Evolutionary conservation across 371 early-diverging fungal species (phyloP), one percentile per base, ranked within the genome.

Genomic region (Blastocladiella emersonii): DNA sequence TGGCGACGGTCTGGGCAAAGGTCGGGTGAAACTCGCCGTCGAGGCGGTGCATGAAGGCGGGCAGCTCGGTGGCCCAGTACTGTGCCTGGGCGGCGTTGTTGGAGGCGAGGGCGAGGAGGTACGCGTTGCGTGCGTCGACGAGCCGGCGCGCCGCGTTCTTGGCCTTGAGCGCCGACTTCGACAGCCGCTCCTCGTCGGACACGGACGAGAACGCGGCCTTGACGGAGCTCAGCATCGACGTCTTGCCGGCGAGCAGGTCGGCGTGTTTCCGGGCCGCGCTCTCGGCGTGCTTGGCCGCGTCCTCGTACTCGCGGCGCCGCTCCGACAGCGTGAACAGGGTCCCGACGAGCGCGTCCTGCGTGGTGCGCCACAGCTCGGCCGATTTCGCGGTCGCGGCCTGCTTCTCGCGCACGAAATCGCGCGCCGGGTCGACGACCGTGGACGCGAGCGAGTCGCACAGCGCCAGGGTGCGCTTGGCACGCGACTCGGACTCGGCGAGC

Each of bases 21-120:
- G 59, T 59, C 27, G 59, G 8, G 21, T 59, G 59, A 10, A 41
- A 59, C n/a, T 34, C 35, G 34, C 41, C 59, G 21, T 59, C 59
- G 27, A 59, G 59, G 13, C 25, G 8, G 13, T 36, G 3, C 37
- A 59, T 59, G 37, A 59, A 59, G 8, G 13, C 30, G 27, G 37
- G 37, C 19, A 59, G 35, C 17, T 57, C 57, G 23, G 19, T 39
- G 2, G 34, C 25, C 59, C 59, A 59, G 32, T 59, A 59, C 25
- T 27, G 19, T 8, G 37, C 4, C 37, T 59, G 59, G 1, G 44
- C 43, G 25, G 44, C 59, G 21, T 59, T 59, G 13, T 34, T 35
- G 1, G 59, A 7, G 15, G 37, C 37, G 2, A 34, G 25, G 8
- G 59, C n/a, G 6, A 59, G 59, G 5, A 59, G 13, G 30, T 34